A percentile compares a stretch with the other conserved stretches of the same genome.
Evolutionary conservation across 305 asterid species (phyloP).

Genomic region (Salvia sclarea): DNA sequence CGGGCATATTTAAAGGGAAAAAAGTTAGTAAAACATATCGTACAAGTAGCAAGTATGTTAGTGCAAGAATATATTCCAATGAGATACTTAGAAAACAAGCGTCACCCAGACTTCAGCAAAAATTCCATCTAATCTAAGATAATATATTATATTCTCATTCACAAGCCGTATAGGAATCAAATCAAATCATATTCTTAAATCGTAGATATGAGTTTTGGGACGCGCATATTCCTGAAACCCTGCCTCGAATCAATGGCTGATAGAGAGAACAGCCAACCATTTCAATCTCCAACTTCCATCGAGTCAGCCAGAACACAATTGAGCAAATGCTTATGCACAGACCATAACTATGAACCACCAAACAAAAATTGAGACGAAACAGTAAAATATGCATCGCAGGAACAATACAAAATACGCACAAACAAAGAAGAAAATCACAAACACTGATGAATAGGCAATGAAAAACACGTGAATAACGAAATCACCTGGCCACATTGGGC

Average conservation of each 20-base stretch:
- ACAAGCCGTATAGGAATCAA: constrained; percentile 1
- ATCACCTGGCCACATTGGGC: constrained; percentile 96
- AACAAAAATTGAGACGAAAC: background rate
- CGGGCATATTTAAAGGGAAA: background rate
- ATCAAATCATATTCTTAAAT: too few species aligned
- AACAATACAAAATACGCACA: background rate
- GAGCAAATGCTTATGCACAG: background rate
- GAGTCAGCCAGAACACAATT: background rate
- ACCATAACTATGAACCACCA: background rate
- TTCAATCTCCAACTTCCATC: background rate
- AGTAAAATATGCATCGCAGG: background rate
- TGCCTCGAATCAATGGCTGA: constrained; percentile 10
- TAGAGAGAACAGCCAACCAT: background rate
- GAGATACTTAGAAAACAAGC: background rate
- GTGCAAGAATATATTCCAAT: constrained; percentile 12
- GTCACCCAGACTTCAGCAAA: constrained; percentile 16
- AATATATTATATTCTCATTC: background rate
- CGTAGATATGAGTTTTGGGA: too few species aligned
- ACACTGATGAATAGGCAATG: background rate
- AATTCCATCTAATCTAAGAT: constrained; percentile 17
- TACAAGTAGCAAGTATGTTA: constrained; percentile 24
- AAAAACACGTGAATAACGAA: background rate
- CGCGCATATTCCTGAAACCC: background rate
- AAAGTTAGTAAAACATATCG: too few species aligned
- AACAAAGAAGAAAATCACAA: background rate